Evolutionary conservation across 352 stramenopile genomes (phyloP), one percentile per base, ranked within the genome.

Genomic region (Pythium myriotylum): DNA sequence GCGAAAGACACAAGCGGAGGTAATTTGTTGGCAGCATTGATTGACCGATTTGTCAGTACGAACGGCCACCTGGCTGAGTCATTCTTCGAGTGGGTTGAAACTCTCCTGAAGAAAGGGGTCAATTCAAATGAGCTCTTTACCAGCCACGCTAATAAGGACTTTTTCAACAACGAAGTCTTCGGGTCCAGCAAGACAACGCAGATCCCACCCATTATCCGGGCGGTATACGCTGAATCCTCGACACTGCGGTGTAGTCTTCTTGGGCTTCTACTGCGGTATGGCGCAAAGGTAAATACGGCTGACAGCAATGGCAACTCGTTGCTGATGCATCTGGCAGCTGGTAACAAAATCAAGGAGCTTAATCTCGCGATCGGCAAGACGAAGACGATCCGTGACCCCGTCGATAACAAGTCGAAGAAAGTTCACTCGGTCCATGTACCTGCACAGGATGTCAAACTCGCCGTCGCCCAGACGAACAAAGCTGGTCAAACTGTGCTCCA

Each of bases 21-120:
- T 46, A 92, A 88, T 46, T 24, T 87, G 1, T 60, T 90, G 13
- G 63, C 67, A 1, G 73, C 72, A 4, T 77, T 84, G 19, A n/a
- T 92, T 16, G 83, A 92, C 37, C 74, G 75, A 19, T 89, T 90
- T 56, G 72, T 60, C n/a, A n/a, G n/a, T n/a, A n/a, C n/a, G 35
- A 58, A 59, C 17, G 55, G 47, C 10, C 13, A 69, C 9, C 29
- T 40, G 2, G 13, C 22, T 41, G 26, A 64, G 57, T 49, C 51
- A 19, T 61, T 72, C 20, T 87, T 83, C 42, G 51, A 69, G 23
- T 78, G 74, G 68, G 33, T 83, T 1, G 77, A 91, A 49, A 64
- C n/a, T 10, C 33, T 91, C 10, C 52, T 91, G n/a, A 84, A 87
- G 50, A 68, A 70, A 32, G 80, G 80, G 14, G 73, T 86, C 7